Base-by-base conservation (phyloP, 2,329 filamentous ascomycete genomes). In the Colletotrichum costaricense region DNA sequence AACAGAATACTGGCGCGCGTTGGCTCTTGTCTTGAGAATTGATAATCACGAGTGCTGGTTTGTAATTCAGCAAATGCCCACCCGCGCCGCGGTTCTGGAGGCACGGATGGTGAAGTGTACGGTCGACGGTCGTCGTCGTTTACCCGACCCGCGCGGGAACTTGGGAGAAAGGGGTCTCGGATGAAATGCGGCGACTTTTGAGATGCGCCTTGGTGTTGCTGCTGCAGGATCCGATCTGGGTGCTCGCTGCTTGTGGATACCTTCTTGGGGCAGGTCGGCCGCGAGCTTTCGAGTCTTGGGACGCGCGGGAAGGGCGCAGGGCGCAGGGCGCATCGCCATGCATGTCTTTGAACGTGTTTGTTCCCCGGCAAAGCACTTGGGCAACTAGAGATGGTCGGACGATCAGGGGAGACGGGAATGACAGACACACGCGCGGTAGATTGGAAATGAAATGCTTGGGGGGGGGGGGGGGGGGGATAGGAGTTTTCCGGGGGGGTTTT, bases 61-160 rank as follows among this genome's bases (percentile, higher is more conserved):
- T 8, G 42, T 38, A 4, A 63, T 59, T 24, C 24, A 42, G 22
- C 58, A 33, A 9, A 72, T 11, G 9, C 11, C 11, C 65, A 69
- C n/a, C 19, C 42, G 19, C 14, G 46, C 28, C 11, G n/a, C 8
- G 9, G 35, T 12, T 5, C 14, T 6, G 46, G 46, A 67, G 55
- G 8, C 54, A 46, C 19, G 22, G 6, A 57, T 57, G 22, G 26
- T 33, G 16, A 7, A 28, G 24, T 26, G 4, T 35, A 28, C 52
- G 49, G 52, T 16, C 57, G 24, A 22, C 42, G 19, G 26, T 26
- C 22, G 42, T 24, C 26, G 14, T 55, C 19, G 33, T 24, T 28
- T 62, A n/a, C 46, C 58, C 59, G 69, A 72, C 33, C 69, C 69
- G 65, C 69, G 59, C 59, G 65, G 65, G 66, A 64, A 35, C 28